phyloP scores from a whole-genome alignment of 1,139 yeast species.

The Candida dubliniensis region DNA sequence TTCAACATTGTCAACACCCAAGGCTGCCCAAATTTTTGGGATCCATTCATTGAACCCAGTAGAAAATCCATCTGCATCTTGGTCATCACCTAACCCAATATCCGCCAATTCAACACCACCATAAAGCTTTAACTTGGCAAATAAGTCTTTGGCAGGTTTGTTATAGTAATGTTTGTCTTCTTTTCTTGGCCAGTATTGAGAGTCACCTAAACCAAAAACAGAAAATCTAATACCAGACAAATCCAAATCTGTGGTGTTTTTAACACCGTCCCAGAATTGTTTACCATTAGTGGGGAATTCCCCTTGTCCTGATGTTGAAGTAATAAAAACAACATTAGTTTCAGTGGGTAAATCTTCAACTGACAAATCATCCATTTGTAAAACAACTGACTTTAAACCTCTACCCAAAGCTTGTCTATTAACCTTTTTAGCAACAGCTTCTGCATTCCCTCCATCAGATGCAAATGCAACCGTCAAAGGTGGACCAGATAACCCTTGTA shows the following conservation, averaged over 20 bases:
- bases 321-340: slow-evolving; percentile 75
- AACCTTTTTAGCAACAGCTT: slow-evolving; percentile 75
- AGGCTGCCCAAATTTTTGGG: slow-evolving; percentile 77
- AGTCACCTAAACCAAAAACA: slow-evolving; percentile 91
- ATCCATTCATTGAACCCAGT: slow-evolving; percentile 92
- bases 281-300: slow-evolving; percentile 97
- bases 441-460: slow-evolving; percentile 95
- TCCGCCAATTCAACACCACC: slow-evolving; percentile 76
- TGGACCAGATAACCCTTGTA: slow-evolving; percentile 90
- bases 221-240: slow-evolving; percentile 68
- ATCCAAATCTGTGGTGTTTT: slow-evolving; percentile 68
- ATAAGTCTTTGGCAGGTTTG: slow-evolving; percentile 82
- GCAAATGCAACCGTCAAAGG: slow-evolving; percentile 89
- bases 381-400: slow-evolving; percentile 75
- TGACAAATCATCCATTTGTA: slow-evolving; percentile 84
- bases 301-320: slow-evolving; percentile 97
- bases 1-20: slow-evolving; percentile 81
- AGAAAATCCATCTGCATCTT: slow-evolving; percentile 92
- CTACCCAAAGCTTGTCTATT: slow-evolving; percentile 83
- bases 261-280: slow-evolving; percentile 82
- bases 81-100: slow-evolving; percentile 92
- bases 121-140: slow-evolving; percentile 59
- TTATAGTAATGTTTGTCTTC: slow-evolving; percentile 93
- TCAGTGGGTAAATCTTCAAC: slow-evolving; percentile 80
- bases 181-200: slow-evolving; percentile 95